Evolutionary conservation across 495 filamentous ascomycete species (phyloP).

Genomic region (Penicillium silybi): DNA sequence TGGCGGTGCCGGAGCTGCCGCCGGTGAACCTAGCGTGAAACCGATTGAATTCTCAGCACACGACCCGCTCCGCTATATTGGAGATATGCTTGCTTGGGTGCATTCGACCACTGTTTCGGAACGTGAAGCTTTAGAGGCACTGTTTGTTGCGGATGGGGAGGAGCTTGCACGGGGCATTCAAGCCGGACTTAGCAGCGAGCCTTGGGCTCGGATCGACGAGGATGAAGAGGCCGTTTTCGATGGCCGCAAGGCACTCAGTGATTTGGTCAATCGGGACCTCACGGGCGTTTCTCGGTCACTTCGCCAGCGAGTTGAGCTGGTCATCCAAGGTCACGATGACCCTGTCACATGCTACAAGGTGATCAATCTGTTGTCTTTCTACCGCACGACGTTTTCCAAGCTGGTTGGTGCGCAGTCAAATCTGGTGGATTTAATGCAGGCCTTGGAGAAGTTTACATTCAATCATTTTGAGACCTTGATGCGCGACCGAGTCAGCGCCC

Average conservation of each 20-base stretch:
- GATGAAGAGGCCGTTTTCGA: conserved; percentile 69
- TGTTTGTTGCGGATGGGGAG: conserved; percentile 90
- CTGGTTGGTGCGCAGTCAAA: conserved; percentile 67
- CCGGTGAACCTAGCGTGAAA: conserved; percentile 57
- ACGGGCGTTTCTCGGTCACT: conserved; percentile 72
- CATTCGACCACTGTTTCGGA: conserved; percentile 94
- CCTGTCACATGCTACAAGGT: conserved; percentile 85
- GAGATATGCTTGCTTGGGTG: conserved; percentile 97
- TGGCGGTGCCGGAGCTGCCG: conserved; percentile 19
- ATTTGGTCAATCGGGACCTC: conserved; percentile 84
- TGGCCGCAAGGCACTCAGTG: conserved; percentile 75
- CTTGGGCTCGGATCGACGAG: conserved; percentile 66
- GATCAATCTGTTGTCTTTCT: conserved; percentile 84
- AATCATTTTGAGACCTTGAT: conserved; percentile 77
- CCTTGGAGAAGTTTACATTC: conserved; percentile 72
- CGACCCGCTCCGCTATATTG: conserved; percentile 87
- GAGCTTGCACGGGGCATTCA: conserved; percentile 83
- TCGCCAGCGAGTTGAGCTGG: conserved; percentile 80
- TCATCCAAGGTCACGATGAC: conserved; percentile 89
- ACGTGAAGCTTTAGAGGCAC: conserved; percentile 81
- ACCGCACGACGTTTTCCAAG: conserved; percentile 76
- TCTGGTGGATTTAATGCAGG: conserved; percentile 64
- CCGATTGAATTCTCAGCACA: conserved; percentile 93
- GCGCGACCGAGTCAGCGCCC: conserved; percentile 67
- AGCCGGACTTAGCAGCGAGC: conserved; percentile 79